Evolutionary conservation across 352 stramenopile genomes (phyloP).

Genomic region (Phytophthora idaei): DNA sequence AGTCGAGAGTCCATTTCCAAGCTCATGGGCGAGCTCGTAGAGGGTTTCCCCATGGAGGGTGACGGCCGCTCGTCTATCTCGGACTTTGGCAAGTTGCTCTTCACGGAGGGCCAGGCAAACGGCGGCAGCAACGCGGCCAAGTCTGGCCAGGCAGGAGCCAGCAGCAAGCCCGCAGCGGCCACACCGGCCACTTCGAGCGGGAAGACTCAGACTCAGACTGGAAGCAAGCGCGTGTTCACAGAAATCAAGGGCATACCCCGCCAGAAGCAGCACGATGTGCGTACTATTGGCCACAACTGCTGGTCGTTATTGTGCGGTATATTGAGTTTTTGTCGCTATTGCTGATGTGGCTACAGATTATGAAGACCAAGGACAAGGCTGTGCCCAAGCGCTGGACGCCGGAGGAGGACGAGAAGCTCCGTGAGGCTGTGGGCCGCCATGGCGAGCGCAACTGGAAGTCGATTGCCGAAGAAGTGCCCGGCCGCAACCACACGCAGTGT

Average conservation of each 20-base stretch:
- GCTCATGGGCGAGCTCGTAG: conserved; percentile 85
- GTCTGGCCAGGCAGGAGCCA: conserved; percentile 1
- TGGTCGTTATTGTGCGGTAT: background rate
- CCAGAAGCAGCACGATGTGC: conserved; percentile 83
- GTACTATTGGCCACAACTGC: background rate
- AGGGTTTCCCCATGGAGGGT: conserved; percentile 80
- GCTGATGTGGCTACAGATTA: conserved; percentile 43
- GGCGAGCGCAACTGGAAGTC: conserved; percentile 90
- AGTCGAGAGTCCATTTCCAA: conserved; percentile 87
- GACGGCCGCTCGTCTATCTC: conserved; percentile 83
- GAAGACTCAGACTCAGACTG: conserved; percentile 23
- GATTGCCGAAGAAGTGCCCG: conserved; percentile 84
- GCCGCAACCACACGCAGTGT: conserved; percentile 89
- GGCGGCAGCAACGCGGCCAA: conserved; percentile 16
- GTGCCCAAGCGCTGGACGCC: conserved; percentile 81
- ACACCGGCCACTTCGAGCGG: background rate
- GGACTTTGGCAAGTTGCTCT: conserved; percentile 87
- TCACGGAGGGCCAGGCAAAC: conserved; percentile 67
- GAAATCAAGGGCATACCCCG: conserved; percentile 86
- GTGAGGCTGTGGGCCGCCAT: conserved; percentile 74
- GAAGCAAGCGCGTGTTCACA: conserved; percentile 80
- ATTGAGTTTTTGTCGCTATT: conserved; percentile 9
- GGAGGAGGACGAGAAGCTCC: conserved; percentile 82
- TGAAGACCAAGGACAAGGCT: conserved; percentile 87
- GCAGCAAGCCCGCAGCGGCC: conserved; percentile 3